These are phyloP conservation scores for Rhizopogon roseolus DNA, from an alignment of 768 basidiomycete species.

Conservation along the genomic window DNA sequence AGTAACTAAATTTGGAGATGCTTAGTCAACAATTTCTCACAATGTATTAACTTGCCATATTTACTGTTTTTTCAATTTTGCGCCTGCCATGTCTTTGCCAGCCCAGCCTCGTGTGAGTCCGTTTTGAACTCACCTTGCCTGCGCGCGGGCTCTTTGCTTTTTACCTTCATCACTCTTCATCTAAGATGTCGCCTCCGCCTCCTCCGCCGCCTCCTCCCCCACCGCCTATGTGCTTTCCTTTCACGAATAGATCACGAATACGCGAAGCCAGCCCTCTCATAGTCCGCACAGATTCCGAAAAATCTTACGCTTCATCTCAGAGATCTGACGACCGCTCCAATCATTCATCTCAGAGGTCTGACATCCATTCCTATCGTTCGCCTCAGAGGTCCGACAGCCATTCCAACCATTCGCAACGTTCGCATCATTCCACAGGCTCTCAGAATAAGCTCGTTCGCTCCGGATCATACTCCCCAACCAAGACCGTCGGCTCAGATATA, in stretches of 20 bases:
- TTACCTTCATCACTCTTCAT: constrained; percentile 16
- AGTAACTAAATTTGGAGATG: constrained; percentile 9
- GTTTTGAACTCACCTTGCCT: constrained; percentile 10
- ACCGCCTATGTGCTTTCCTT: constrained; percentile 60
- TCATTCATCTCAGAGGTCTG: constrained; percentile 21
- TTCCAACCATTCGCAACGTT: constrained; percentile 13
- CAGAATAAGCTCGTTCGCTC: constrained; percentile 29
- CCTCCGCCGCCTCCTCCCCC: constrained; percentile 48
- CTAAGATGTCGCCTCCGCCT: constrained; percentile 40
- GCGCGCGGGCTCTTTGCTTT: constrained; percentile 13
- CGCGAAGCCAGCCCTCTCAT: constrained; percentile 26
- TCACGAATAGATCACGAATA: constrained; percentile 27
- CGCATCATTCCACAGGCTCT: constrained; percentile 10
- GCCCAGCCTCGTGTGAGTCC: constrained; percentile 22
- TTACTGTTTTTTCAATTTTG: constrained; percentile 19
- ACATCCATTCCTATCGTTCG: constrained; percentile 8
- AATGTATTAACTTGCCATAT: not conserved
- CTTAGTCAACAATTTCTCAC: constrained; percentile 23
- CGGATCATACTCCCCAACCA: constrained; percentile 40
- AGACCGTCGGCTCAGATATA: constrained; percentile 32
- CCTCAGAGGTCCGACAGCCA: constrained; percentile 15
- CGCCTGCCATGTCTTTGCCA: constrained; percentile 1
- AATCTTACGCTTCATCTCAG: constrained; percentile 41
- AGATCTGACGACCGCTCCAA: constrained; percentile 21
- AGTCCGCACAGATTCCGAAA: constrained; percentile 30